Evolutionary conservation across 1,284 basidiomycete species (phyloP).

Genomic region (Vanrija humicola): DNA sequence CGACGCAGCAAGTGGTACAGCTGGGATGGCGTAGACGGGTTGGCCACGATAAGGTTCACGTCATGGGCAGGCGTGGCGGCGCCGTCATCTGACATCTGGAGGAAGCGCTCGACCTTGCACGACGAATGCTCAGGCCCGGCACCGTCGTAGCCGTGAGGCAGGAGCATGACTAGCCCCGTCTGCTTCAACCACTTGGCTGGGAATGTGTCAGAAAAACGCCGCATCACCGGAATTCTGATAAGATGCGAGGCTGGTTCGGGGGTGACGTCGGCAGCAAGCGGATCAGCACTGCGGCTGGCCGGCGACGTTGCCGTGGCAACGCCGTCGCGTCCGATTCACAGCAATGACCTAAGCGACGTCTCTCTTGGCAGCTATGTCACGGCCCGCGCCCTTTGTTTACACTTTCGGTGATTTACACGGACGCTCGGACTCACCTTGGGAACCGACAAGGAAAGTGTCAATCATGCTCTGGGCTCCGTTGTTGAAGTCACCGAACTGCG

Average conservation of each 20-base stretch:
- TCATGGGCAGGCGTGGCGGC: slow-evolving; percentile 47
- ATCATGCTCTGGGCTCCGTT: slow-evolving; percentile 85
- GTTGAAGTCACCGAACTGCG: slow-evolving; percentile 80
- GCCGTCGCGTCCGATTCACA: too few relatives aligned
- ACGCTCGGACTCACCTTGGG: slow-evolving; percentile 60
- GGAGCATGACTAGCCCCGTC: slow-evolving; percentile 77
- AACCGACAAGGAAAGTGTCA: slow-evolving; percentile 77
- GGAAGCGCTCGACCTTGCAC: slow-evolving; percentile 75
- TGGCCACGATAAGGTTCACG: slow-evolving; percentile 75
- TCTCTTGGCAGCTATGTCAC: too few relatives aligned
- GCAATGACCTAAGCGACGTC: too few relatives aligned
- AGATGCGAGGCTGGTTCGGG: not conserved
- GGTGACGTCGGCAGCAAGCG: not conserved
- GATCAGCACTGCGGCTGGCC: too few relatives aligned
- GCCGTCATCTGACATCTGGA: slow-evolving; percentile 55
- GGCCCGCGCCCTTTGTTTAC: too few relatives aligned
- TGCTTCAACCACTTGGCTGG: slow-evolving; percentile 90
- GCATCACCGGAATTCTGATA: not conserved
- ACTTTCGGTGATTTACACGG: too few relatives aligned
- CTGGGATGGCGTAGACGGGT: slow-evolving; percentile 81
- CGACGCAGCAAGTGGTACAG: slow-evolving; percentile 83
- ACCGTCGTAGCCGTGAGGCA: slow-evolving; percentile 83
- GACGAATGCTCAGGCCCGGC: slow-evolving; percentile 89
- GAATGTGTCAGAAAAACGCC: not conserved
- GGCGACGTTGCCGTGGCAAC: too few relatives aligned